Base-by-base conservation (phyloP, 495 filamentous ascomycete species). In the Aspergillus haitiensis region DNA sequence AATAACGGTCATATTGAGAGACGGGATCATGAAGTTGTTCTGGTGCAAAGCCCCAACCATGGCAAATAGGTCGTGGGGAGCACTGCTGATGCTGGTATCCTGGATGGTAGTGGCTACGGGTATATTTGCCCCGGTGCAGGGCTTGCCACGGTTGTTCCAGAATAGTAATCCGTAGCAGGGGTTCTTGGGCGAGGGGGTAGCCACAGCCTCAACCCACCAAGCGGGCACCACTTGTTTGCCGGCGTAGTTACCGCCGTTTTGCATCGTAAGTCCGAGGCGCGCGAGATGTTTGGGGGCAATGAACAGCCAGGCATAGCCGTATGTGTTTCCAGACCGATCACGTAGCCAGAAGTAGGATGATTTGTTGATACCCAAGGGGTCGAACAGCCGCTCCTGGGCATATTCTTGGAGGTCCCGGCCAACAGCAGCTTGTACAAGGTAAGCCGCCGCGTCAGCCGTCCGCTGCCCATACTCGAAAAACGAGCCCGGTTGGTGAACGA, bases 1-100 rank as follows among this genome's bases (percentile, higher is more conserved):
- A 13, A 13, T 46, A 13, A 46, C 12, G 12, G 42, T 46, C 42
- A 46, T 46, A 1, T 46, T 46, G 6, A 46, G 13, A 4, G 42
- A 46, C 7, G 42, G 42, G 42, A 46, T 46, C 42, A 46, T 46
- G 42, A 46, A 46, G 42, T 46, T 46, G 7, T 46, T 46, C 42
- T 46, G 42, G 13, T 46, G 42, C 42, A 46, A 16, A 16, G 42
- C 42, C 3, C 42, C 42, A 2, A 46, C 42, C 42, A 46, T 46
- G 3, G 42, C 42, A 16, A 46, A 46, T 13, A 46, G 42, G 42
- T 46, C 42, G 12, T 46, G 42, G 3, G 42, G 42, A 16, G 42
- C 42, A 16, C 42, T 46, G 42, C 42, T 16, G 42, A 46, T 46
- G 42, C 42, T 46, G 0, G 42, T 46, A 13, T 16, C 42, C 13